Evolutionary conservation across 257 asterid genomes (phyloP), one percentile per base, ranked within the genome.

Genomic region (Lycium barbarum): DNA sequence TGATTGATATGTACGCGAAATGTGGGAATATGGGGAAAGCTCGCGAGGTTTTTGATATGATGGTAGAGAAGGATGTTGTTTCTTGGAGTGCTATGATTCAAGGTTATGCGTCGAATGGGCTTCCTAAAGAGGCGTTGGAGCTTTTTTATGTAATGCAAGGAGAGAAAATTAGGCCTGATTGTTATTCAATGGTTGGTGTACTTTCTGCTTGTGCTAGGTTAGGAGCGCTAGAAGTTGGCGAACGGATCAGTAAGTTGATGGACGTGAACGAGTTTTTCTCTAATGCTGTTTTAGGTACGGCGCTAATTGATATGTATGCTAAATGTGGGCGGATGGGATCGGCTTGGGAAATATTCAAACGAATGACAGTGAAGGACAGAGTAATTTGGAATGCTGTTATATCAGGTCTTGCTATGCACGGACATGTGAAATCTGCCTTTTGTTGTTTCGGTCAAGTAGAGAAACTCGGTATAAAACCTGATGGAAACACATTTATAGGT

Each of bases 81-180:
- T 79, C 89, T n/a, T 90, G 92, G 92, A 90, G 91, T 85, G 87
- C 92, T 71, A 85, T 88, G 91, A 88, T 90, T 71, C 92, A 88
- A 71, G 91, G 92, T 22, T 90, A 87, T 68, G 92, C 90, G 1
- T 89, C 90, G 8, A 88, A 90, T 59, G 91, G 91, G 79, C 89
- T 82, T 85, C 91, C 91, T 14, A 82, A 81, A 87, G 89, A 88
- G 74, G 91, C 92, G 3, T 51, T 90, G 87, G 88, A 90, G 68
- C 61, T 88, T 55, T 90, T 90, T 79, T 62, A 87, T 78, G 62
- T 12, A 54, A 90, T 90, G 92, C 88, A 55, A 47, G 22, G 59
- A 55, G 85, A 83, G 68, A 79, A 45, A 33, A 8, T 85, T 72
- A 83, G 49, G 7, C 90, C 88, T 3, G 92, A 90, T 81, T 86